A percentile compares a stretch with the other conserved stretches of the same genome.
phyloP scores from a whole-genome alignment of 768 basidiomycete genomes.

The Auricularia cornea region DNA sequence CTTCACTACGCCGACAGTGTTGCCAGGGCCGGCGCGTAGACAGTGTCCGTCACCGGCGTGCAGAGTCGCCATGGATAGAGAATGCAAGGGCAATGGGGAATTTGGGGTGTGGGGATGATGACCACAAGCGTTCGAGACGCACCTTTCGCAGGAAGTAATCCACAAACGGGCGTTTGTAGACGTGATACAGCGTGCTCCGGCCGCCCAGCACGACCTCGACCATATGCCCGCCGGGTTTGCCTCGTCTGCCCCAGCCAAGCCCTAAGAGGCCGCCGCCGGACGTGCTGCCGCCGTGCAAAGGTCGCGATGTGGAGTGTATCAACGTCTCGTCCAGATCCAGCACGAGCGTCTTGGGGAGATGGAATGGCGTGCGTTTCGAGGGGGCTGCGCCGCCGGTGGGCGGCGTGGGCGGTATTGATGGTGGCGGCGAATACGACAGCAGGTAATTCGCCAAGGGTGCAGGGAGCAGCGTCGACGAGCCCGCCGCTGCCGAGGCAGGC shows the following conservation, averaged over 20 bases:
- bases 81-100: too few species aligned
- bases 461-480: background rate
- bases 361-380: conserved; percentile 60
- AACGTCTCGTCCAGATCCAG: conserved; percentile 97
- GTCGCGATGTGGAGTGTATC: conserved; percentile 91
- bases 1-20: too few species aligned
- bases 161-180: conserved; percentile 96
- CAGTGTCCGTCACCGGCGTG: too few species aligned
- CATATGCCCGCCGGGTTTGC: conserved; percentile 70
- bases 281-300: conserved; percentile 36
- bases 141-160: conserved; percentile 92
- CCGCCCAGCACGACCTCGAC: conserved; percentile 91
- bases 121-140: conserved; percentile 7
- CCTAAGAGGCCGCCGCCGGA: conserved; percentile 48
- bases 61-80: background rate
- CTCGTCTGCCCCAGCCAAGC: conserved; percentile 41
- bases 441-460: conserved; percentile 7
- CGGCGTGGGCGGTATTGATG: conserved; percentile 16
- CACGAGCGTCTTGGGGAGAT: conserved; percentile 87
- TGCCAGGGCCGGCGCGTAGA: too few species aligned
- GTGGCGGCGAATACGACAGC: conserved; percentile 8
- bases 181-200: conserved; percentile 87
- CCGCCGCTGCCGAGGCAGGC: background rate
- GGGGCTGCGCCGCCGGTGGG: conserved; percentile 35
- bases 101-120: background rate